A percentile compares a stretch with the other conserved stretches of the same genome.
phyloP scores from a whole-genome alignment of 2,329 filamentous ascomycete species.

The Aurifilum marmelostoma region DNA sequence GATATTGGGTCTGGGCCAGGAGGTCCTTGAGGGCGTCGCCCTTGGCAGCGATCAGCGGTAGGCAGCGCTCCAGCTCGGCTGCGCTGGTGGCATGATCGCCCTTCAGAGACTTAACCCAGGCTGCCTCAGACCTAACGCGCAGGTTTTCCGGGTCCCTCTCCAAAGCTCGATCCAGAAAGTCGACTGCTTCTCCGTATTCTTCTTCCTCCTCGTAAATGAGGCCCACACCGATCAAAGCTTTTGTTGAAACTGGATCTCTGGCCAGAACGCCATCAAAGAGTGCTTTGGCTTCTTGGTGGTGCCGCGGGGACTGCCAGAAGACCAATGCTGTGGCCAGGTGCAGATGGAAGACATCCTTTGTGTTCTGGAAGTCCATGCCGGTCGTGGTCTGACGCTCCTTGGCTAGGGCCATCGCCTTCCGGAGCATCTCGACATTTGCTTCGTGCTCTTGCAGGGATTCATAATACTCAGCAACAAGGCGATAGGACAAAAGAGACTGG shows the following conservation, averaged over 20 bases:
- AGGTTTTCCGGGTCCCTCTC: conserved; percentile 73
- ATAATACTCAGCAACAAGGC: conserved; percentile 83
- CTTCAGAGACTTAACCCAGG: conserved; percentile 87
- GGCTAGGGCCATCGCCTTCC: conserved; percentile 69
- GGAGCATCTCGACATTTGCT: conserved; percentile 76
- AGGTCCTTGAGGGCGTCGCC: conserved; percentile 66
- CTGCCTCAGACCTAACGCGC: conserved; percentile 81
- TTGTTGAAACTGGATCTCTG: conserved; percentile 74
- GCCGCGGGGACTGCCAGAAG: conserved; percentile 84
- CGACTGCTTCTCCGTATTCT: conserved; percentile 79
- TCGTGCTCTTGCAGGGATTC: conserved; percentile 84
- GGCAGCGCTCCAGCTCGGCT: conserved; percentile 69
- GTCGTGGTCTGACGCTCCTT: conserved; percentile 65
- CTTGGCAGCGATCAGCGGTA: conserved; percentile 66
- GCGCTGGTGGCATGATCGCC: conserved; percentile 73
- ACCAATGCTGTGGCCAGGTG: conserved; percentile 87
- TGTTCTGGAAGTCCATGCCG: conserved; percentile 70
- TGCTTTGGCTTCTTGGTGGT: conserved; percentile 85
- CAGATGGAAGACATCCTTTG: conserved; percentile 73
- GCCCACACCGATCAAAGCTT: conserved; percentile 85
- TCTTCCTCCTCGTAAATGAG: conserved; percentile 93
- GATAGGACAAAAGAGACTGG: conserved; percentile 79
- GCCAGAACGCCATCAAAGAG: conserved; percentile 82
- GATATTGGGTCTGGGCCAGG: conserved; percentile 83
- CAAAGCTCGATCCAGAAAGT: conserved; percentile 78